Base-by-base conservation (phyloP, 305 asterid species). In the Fraxinus greggii region DNA sequence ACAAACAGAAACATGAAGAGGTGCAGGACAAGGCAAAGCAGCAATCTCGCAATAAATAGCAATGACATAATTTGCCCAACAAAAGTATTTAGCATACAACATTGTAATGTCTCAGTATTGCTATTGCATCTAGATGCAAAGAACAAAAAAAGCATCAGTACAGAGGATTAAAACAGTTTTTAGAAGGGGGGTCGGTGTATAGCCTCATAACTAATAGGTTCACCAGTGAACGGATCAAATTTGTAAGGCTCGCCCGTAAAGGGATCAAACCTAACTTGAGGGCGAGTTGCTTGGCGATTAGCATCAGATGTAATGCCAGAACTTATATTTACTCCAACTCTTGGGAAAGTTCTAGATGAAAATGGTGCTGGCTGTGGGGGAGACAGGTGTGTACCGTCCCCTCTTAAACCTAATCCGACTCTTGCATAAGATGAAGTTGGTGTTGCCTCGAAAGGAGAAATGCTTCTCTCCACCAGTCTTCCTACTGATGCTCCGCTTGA, bases 181-280 rank as follows among this genome's bases (percentile, higher is more conserved):
- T 15, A 70, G 12, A 70, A 70, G 24, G 75, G 75, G 24, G 75
- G 75, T 7, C 75, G 23, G 40, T 21, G 8, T 63, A 85, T 23
- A 78, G 81, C 86, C 65, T 83, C 93, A 0, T 92, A 95, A 73
- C 83, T 86, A 38, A 92, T 90, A 4, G 95, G 97, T 84, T 95
- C 98, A 0, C 98, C 98, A 1, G 98, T 95, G 86, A 92, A 95
- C 15, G 98, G 98, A 85, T 95, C 98, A 19, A 95, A 95, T 80
- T 91, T 95, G 90, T 93, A 95, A 54, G 98, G 98, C 84, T 91
- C 92, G 0, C 99, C 99, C 0, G 98, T 95, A 75, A 83, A 95
- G n/a, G 99, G 98, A 79, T 95, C 98, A 51, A 92, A 95, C 87
- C 93, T 91, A 32, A 93, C 84, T 85, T 84, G 97, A 76, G 92